Base-by-base conservation (phyloP, 1,139 yeast species). In the Nematodospora anomalae region DNA sequence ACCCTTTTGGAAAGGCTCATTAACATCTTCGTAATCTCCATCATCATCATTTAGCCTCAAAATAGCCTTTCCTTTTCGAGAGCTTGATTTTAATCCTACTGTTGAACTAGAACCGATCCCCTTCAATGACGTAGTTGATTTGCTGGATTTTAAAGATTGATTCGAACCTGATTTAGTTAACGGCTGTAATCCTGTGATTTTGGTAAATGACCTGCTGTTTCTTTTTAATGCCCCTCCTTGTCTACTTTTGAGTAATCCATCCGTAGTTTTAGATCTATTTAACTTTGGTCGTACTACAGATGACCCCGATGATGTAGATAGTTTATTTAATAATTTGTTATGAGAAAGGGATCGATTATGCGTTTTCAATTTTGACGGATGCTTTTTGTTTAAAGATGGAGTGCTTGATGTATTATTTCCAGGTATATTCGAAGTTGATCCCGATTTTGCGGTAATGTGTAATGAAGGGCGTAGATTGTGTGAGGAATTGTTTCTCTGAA, bases 181-280 rank as follows among this genome's bases (percentile, higher is more conserved):
- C 5, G 75, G 74, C 32, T 66, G 72, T 13, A 69, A 45, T 1
- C 62, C 64, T 1, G 64, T 42, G 12, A 68, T 45, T 43, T 66
- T 67, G 3, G 73, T 64, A 28, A 58, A 58, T 4, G 74, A 67
- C 14, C 71, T 50, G 42, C 59, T 65, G 45, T 58, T 68, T 31
- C 71, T 46, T 36, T 66, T 70, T 28, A 59, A 55, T 20, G 58
- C 49, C 4, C 50, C 45, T 15, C 49, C 44, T 34, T 49, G 49
- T 10, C 53, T 39, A 16, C 55, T 46, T 33, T 58, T 53, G 6
- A 58, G 44, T 26, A 70, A 57, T 0, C 70, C 73, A 43, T 71
- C 76, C 3, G 74, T 62, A 3, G 74, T 67, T 41, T 68, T 70
- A 9, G 74, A 68, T 35, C 74, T 50, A 43, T 56, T 61, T 37